These are phyloP conservation scores for Diaporthe ilicicola DNA, from an alignment of 2,329 filamentous ascomycete species.

Conservation along the genomic window DNA sequence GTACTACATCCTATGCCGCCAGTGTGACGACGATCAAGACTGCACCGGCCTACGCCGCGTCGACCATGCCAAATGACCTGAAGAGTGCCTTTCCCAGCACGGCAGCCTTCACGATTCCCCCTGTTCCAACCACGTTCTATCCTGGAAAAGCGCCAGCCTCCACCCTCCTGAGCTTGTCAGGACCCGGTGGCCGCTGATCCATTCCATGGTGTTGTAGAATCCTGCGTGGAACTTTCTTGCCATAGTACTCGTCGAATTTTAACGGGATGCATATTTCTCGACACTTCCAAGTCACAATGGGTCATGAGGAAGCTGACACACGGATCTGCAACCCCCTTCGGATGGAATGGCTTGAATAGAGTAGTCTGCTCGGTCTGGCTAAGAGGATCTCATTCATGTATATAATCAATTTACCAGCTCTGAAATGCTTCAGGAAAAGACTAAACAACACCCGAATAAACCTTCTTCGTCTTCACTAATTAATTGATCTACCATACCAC, in stretches of 20 bases:
- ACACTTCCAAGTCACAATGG: too few relatives aligned
- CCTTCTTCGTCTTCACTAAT: too few relatives aligned
- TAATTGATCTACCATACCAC: too few relatives aligned
- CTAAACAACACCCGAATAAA: too few relatives aligned
- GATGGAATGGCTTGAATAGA: too few relatives aligned
- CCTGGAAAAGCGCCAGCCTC: conserved; percentile 25
- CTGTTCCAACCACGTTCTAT: conserved; percentile 36
- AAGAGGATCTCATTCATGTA: too few relatives aligned
- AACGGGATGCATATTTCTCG: too few relatives aligned
- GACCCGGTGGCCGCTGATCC: neutral
- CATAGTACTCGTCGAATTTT: neutral
- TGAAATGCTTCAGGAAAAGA: too few relatives aligned
- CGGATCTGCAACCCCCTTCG: too few relatives aligned
- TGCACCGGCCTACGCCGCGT: conserved; percentile 6
- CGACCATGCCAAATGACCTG: conserved; percentile 36
- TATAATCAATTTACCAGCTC: too few relatives aligned
- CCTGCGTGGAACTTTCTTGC: neutral
- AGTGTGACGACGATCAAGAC: conserved; percentile 24
- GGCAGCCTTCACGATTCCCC: conserved; percentile 34
- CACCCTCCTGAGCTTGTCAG: neutral
- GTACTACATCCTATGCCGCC: conserved; percentile 25
- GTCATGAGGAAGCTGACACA: too few relatives aligned
- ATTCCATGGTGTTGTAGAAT: neutral
- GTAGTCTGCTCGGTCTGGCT: too few relatives aligned
- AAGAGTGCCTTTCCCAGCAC: conserved; percentile 33